phyloP scores from a whole-genome alignment of 2,329 filamentous ascomycete genomes.

The Clonostachys rhizophaga region DNA sequence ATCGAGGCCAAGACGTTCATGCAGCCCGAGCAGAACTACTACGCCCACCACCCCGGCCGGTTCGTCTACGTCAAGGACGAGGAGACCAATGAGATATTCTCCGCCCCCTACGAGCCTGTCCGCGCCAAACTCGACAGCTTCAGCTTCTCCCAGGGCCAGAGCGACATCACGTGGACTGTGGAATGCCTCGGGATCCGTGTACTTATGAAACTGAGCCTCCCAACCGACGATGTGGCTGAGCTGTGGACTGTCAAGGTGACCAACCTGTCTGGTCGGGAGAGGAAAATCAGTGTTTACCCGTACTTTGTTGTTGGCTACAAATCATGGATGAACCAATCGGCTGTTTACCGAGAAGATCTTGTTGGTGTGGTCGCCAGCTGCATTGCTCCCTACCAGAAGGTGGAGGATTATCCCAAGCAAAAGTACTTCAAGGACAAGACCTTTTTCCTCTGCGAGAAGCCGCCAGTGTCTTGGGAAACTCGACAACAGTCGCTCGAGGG shows the following conservation, averaged over 20 bases:
- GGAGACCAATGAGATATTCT: constrained; percentile 43
- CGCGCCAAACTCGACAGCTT: constrained; percentile 40
- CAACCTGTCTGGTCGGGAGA: constrained; percentile 37
- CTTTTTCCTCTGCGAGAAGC: constrained; percentile 48
- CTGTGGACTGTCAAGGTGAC: constrained; percentile 49
- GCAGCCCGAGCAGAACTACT: constrained; percentile 57
- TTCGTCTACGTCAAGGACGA: constrained; percentile 57
- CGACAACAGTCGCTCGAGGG: constrained; percentile 48
- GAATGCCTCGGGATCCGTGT: constrained; percentile 45
- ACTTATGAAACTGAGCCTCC: constrained; percentile 45
- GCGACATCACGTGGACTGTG: constrained; percentile 47
- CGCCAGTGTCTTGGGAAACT: constrained; percentile 46
- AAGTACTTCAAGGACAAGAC: constrained; percentile 53
- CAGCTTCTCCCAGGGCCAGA: constrained; percentile 49
- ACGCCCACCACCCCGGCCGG: constrained; percentile 51
- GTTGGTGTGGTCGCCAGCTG: constrained; percentile 44
- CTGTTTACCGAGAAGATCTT: constrained; percentile 42
- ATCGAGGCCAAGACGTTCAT: constrained; percentile 56
- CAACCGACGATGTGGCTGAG: constrained; percentile 49
- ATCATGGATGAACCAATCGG: constrained; percentile 59
- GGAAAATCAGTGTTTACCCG: constrained; percentile 46
- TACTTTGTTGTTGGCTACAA: constrained; percentile 57
- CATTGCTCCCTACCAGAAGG: constrained; percentile 53
- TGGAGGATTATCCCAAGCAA: constrained; percentile 51
- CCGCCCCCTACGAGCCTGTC: constrained; percentile 51